Evolutionary conservation across 2,329 filamentous ascomycete genomes (phyloP).

Genomic region (Phaeoacremonium minimum): DNA sequence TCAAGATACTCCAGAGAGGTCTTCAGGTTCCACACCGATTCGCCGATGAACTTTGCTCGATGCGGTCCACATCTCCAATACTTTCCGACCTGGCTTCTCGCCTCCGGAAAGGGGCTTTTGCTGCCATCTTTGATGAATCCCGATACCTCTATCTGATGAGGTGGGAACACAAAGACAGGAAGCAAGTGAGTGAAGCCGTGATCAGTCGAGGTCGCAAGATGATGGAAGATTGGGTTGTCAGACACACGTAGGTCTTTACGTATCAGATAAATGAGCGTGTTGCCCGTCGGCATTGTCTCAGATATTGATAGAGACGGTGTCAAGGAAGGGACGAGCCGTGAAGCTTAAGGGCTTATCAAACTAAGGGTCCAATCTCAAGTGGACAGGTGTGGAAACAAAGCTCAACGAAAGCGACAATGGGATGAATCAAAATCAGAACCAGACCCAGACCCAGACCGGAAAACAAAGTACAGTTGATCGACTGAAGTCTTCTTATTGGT

Average conservation of each 20-base stretch:
- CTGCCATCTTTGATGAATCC: slow-evolving; percentile 59
- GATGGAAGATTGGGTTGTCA: slow-evolving; percentile 71
- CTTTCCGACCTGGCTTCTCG: slow-evolving; percentile 57
- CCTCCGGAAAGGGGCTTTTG: slow-evolving; percentile 63
- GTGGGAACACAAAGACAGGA: slow-evolving; percentile 65
- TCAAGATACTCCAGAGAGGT: slow-evolving; percentile 50
- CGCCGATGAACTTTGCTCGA: slow-evolving; percentile 66
- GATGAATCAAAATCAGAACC: too few species aligned
- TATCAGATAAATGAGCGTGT: slow-evolving; percentile 66
- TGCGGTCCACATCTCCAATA: slow-evolving; percentile 74
- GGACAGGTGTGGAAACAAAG: too few species aligned
- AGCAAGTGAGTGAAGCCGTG: slow-evolving; percentile 65
- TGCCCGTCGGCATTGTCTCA: slow-evolving; percentile 27
- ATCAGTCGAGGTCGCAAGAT: slow-evolving; percentile 38
- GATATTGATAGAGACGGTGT: too few species aligned
- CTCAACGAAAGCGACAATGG: too few species aligned
- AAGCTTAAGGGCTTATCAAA: not conserved
- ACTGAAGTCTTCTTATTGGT: too few species aligned
- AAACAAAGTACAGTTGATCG: too few species aligned
- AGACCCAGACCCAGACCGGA: too few species aligned
- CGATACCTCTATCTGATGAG: slow-evolving; percentile 69
- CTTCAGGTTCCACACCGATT: slow-evolving; percentile 72
- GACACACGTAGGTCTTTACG: slow-evolving; percentile 68
- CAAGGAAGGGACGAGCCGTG: not conserved
- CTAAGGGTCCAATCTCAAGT: too few species aligned